Percentiles rank a stretch among this genome's conserved stretches.
Conservation (phyloP, 805 yeast genomes). For the Hanseniaspora pseudoguilliermondii region DNA sequence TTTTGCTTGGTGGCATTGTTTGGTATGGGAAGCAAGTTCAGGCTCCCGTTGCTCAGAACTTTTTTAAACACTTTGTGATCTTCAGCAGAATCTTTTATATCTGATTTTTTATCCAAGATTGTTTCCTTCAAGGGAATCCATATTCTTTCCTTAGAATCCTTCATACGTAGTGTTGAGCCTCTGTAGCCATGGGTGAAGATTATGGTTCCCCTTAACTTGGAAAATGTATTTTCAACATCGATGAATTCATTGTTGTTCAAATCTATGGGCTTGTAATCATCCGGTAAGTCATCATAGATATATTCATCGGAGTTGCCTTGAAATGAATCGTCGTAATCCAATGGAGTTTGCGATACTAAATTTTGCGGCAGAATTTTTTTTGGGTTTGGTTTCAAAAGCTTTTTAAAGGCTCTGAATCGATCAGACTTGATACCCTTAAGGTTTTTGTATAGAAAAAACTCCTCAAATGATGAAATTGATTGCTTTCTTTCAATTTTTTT, state of each 20-base stretch:
- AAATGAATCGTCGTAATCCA: constrained; percentile 17
- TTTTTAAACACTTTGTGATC: not conserved
- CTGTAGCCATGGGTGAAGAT: constrained; percentile 80
- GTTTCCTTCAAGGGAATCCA: constrained; percentile 78
- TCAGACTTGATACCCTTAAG: constrained; percentile 52
- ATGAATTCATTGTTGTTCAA: constrained; percentile 24
- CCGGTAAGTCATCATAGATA: not conserved
- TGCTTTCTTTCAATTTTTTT: not conserved
- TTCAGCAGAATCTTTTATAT: not conserved
- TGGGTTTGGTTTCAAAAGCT: constrained; percentile 41
- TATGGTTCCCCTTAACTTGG: constrained; percentile 59
- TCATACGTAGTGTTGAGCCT: constrained; percentile 64
- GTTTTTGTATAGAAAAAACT: constrained; percentile 42
- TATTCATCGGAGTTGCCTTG: constrained; percentile 20
- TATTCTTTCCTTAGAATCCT: constrained; percentile 47
- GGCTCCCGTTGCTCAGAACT: not conserved
- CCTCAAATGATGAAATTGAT: constrained; percentile 48
- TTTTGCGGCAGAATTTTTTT: constrained; percentile 18
- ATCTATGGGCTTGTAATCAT: constrained; percentile 16
- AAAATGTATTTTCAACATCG: constrained; percentile 32
- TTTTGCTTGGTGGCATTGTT: constrained; percentile 24
- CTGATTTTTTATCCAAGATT: constrained; percentile 50
- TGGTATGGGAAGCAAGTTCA: not conserved
- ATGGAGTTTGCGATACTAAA: constrained; percentile 18
- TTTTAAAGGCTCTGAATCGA: constrained; percentile 55